A percentile compares a stretch with the other conserved stretches of the same genome.
phyloP scores from a whole-genome alignment of 1,284 basidiomycete genomes.

The Rhodotorula mucilaginosa region DNA sequence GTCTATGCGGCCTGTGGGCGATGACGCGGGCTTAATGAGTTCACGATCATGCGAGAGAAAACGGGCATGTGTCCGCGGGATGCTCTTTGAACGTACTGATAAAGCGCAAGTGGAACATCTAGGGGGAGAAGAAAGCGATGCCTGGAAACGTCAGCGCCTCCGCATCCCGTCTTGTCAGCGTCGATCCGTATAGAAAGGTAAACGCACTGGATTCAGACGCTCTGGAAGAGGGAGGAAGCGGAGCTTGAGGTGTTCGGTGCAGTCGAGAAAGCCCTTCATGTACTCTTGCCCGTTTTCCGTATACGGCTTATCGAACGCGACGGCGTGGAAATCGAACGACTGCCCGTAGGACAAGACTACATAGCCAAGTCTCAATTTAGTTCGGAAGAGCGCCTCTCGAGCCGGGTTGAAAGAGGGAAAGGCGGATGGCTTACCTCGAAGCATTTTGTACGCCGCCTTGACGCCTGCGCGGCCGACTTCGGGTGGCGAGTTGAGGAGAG shows the following conservation, averaged over 20 bases:
- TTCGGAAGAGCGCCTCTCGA: background rate
- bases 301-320: constrained; percentile 22
- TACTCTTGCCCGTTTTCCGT: constrained; percentile 22
- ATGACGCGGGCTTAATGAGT: background rate
- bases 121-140: background rate
- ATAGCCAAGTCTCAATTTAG: too few species aligned
- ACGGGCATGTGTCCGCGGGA: background rate
- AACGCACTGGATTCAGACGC: constrained; percentile 21
- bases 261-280: constrained; percentile 17
- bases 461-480: constrained; percentile 25
- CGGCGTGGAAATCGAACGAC: constrained; percentile 28
- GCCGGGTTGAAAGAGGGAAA: too few species aligned
- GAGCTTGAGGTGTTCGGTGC: constrained; percentile 33
- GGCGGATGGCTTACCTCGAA: constrained; percentile 12
- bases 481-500: constrained; percentile 29
- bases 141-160: background rate
- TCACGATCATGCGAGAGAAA: background rate
- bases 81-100: background rate
- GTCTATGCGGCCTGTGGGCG: constrained; percentile 25
- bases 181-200: too few species aligned
- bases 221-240: constrained; percentile 26
- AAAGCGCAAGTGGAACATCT: constrained; percentile 33
- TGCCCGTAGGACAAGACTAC: constrained; percentile 30
- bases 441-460: constrained; percentile 37
- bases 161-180: background rate